These are phyloP conservation scores for Candida sp. DNA, from an alignment of 1,139 yeast species.

Conservation along the genomic window DNA sequence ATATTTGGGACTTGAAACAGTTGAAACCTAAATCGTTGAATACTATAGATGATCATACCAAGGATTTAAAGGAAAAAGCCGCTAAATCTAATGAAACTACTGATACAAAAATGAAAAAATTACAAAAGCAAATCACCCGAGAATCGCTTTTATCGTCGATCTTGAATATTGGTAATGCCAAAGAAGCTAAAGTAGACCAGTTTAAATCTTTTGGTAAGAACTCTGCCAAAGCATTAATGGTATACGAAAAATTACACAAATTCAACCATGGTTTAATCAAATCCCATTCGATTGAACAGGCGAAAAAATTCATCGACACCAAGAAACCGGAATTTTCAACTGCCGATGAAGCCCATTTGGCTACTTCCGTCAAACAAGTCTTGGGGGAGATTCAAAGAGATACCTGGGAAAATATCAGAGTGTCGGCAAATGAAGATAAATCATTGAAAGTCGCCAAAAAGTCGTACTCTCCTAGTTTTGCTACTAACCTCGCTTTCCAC, in stretches of 20 bases:
- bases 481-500: slow-evolving; percentile 47
- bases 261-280: slow-evolving; percentile 25
- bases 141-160: slow-evolving; percentile 44
- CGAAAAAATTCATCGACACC: slow-evolving; percentile 21
- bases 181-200: slow-evolving; percentile 14
- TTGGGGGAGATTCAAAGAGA: slow-evolving; percentile 52
- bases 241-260: slow-evolving; percentile 24
- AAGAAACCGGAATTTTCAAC: slow-evolving; percentile 36
- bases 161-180: slow-evolving; percentile 12
- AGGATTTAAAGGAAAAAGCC: slow-evolving; percentile 14
- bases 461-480: slow-evolving; percentile 59
- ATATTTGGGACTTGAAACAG: slow-evolving; percentile 54
- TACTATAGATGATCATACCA: slow-evolving; percentile 18
- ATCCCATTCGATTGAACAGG: slow-evolving; percentile 14
- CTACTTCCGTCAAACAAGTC: slow-evolving; percentile 50
- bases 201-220: slow-evolving; percentile 19
- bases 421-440: slow-evolving; percentile 22
- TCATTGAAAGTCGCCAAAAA: slow-evolving; percentile 23
- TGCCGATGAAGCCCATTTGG: slow-evolving; percentile 35
- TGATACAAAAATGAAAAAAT: slow-evolving; percentile 29
- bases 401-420: slow-evolving; percentile 49
- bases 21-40: slow-evolving; percentile 40
- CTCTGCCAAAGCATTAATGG: slow-evolving; percentile 28
- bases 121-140: slow-evolving; percentile 43
- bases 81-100: slow-evolving; percentile 23